Percentiles rank a stretch among this genome's conserved stretches.
Evolutionary conservation across 495 filamentous ascomycete species (phyloP).

Genomic region (Penicillium tannophilum): DNA sequence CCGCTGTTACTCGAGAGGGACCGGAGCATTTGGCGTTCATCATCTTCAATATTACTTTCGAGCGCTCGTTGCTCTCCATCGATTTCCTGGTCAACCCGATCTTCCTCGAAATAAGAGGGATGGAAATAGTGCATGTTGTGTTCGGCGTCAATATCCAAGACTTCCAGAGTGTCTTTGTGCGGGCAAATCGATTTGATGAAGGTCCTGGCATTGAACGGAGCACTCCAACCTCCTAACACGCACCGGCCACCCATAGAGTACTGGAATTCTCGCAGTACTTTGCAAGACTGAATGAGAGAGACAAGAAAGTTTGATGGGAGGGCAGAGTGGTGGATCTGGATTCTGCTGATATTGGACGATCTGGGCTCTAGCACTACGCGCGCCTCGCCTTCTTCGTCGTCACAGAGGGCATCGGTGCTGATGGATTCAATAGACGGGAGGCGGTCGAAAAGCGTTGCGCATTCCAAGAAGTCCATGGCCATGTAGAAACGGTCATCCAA

Average conservation of each 20-base stretch:
- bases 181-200: conserved; percentile 24
- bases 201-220: conserved; percentile 21
- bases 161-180: conserved; percentile 30
- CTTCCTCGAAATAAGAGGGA: not conserved
- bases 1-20: conserved; percentile 1
- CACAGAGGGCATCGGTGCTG: conserved; percentile 18
- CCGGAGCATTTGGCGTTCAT: not conserved
- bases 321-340: conserved; percentile 22
- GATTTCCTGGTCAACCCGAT: conserved; percentile 10
- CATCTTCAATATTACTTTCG: not conserved
- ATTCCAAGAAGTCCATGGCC: conserved; percentile 14
- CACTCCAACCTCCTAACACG: conserved; percentile 6
- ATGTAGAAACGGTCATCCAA: conserved; percentile 22
- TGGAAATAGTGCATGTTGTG: conserved; percentile 1
- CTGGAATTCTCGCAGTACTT: conserved; percentile 20
- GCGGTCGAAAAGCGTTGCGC: conserved; percentile 14
- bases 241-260: conserved; percentile 27
- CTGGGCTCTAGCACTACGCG: not conserved
- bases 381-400: conserved; percentile 6
- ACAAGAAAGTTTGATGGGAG: conserved; percentile 16
- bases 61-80: not conserved
- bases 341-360: conserved; percentile 24
- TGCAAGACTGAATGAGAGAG: conserved; percentile 22
- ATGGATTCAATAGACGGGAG: conserved; percentile 32
- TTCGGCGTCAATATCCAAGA: conserved; percentile 26